These are phyloP conservation scores for Arachis hypogaea DNA, from an alignment of 306 rosid genomes.

Conservation along the genomic window DNA sequence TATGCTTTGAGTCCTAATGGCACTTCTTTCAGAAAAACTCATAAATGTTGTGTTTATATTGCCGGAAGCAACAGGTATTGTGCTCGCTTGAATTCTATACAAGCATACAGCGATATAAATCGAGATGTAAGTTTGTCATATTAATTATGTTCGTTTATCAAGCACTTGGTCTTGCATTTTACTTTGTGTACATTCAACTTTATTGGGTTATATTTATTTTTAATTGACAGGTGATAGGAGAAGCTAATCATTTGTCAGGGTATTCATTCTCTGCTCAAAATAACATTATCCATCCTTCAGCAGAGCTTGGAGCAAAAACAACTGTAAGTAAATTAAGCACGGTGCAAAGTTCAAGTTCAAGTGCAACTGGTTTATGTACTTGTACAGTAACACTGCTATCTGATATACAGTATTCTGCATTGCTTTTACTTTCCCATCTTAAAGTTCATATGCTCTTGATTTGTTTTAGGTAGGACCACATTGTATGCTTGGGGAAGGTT, in stretches of 20 bases:
- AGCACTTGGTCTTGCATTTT: conserved; percentile 22
- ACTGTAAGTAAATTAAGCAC: conserved; percentile 70
- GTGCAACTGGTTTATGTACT: not conserved
- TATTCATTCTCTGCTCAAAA: conserved; percentile 90
- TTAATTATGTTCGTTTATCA: conserved; percentile 15
- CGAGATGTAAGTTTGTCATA: conserved; percentile 79
- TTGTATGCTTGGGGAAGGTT: conserved; percentile 99
- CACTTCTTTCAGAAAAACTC: conserved; percentile 56
- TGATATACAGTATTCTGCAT: conserved; percentile 31
- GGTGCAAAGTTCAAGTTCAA: not conserved
- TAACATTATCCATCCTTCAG: conserved; percentile 80
- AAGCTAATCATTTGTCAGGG: conserved; percentile 84
- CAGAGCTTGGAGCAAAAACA: conserved; percentile 88
- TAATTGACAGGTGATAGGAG: conserved; percentile 76
- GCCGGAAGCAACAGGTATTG: conserved; percentile 81
- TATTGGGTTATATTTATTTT: conserved; percentile 31
- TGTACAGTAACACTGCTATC: conserved; percentile 11
- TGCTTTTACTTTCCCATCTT: conserved; percentile 23
- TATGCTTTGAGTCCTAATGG: conserved; percentile 54
- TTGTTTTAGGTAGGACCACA: conserved; percentile 94
- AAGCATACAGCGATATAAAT: conserved; percentile 86
- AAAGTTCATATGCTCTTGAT: conserved; percentile 32
- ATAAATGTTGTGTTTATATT: conserved; percentile 95
- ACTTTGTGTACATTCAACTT: conserved; percentile 22
- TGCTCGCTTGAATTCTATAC: conserved; percentile 84